These are phyloP conservation scores for Suzukiozyma palmioleophila DNA, from an alignment of 1,139 yeast species.

Conservation along the genomic window DNA sequence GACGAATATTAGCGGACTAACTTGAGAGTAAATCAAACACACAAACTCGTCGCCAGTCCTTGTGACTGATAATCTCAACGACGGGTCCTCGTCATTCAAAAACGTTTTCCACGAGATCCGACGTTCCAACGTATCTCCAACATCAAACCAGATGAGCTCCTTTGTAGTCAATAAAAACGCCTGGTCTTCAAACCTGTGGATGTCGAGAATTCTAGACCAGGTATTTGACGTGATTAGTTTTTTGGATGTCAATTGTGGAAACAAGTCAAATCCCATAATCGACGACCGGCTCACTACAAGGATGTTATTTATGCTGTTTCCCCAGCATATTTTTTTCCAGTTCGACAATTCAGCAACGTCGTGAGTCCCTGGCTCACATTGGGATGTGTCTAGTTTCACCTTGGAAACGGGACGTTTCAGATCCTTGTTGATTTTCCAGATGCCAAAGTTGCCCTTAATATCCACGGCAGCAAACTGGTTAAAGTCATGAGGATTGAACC, in stretches of 20 bases:
- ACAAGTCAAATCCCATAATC: slow-evolving; percentile 27
- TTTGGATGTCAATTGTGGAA: slow-evolving; percentile 16
- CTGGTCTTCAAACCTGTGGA: slow-evolving; percentile 18
- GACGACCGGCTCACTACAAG: slow-evolving; percentile 44
- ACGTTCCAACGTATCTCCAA: slow-evolving; percentile 25
- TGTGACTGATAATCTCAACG: slow-evolving; percentile 39
- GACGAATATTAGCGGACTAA: slow-evolving; percentile 36
- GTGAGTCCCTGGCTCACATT: slow-evolving; percentile 19
- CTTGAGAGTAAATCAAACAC: slow-evolving; percentile 39
- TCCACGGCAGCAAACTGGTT: slow-evolving; percentile 45
- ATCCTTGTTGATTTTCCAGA: slow-evolving; percentile 25
- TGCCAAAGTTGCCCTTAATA: slow-evolving; percentile 46
- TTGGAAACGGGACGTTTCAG: slow-evolving; percentile 3
- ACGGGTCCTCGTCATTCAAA: slow-evolving; percentile 51
- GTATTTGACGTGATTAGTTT: slow-evolving; percentile 46
- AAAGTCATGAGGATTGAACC: slow-evolving; percentile 38
- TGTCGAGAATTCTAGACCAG: slow-evolving; percentile 56
- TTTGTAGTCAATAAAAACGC: slow-evolving; percentile 54
- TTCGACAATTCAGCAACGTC: slow-evolving; percentile 51
- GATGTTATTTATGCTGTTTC: slow-evolving; percentile 24
- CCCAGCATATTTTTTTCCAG: slow-evolving; percentile 53
- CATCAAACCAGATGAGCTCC: slow-evolving; percentile 51
- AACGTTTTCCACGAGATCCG: slow-evolving; percentile 69
- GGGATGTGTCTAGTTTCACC: slow-evolving; percentile 5
- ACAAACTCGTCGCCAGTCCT: slow-evolving; percentile 18